A percentile compares a stretch with the other conserved stretches of the same genome.
These are phyloP conservation scores for Elaeagnus macrophylla DNA, from an alignment of 306 rosid species.

Conservation along the genomic window DNA sequence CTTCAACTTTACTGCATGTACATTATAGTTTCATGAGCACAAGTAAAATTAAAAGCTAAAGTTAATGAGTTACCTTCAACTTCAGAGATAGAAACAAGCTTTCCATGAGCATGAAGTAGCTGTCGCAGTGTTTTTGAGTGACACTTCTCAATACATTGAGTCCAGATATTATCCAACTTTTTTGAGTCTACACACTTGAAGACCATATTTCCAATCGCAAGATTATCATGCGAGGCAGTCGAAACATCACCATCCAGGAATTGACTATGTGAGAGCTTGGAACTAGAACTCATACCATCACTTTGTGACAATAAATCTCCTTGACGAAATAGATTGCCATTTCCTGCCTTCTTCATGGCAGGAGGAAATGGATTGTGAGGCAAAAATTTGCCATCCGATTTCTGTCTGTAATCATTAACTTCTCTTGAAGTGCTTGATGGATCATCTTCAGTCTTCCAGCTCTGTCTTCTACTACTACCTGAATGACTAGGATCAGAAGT, in stretches of 20 bases:
- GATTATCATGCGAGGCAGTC: constrained; percentile 46
- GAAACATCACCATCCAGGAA: constrained; percentile 40
- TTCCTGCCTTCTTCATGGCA: constrained; percentile 32
- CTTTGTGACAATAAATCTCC: constrained; percentile 31
- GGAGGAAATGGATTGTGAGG: constrained; percentile 34
- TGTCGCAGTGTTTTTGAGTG: constrained; percentile 92
- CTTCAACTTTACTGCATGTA: too few species aligned
- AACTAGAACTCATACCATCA: constrained; percentile 34
- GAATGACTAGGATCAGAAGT: constrained; percentile 72
- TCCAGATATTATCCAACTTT: constrained; percentile 70
- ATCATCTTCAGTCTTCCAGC: constrained; percentile 71
- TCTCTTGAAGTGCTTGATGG: constrained; percentile 82
- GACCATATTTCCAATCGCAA: constrained; percentile 40
- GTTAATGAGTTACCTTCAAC: constrained; percentile 52
- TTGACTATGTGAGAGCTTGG: constrained; percentile 43
- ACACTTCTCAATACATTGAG: constrained; percentile 64
- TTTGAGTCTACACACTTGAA: constrained; percentile 53
- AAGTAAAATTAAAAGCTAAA: background rate
- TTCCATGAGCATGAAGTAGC: constrained; percentile 72
- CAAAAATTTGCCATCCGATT: constrained; percentile 42
- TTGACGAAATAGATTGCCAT: constrained; percentile 34
- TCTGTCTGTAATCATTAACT: constrained; percentile 38
- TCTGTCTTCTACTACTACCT: constrained; percentile 79
- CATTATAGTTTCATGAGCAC: constrained; percentile 6
- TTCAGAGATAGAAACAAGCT: constrained; percentile 88